A percentile compares a stretch with the other conserved stretches of the same genome.
These are phyloP conservation scores for Pythium brachiatum DNA, from an alignment of 352 stramenopile genomes.

Conservation along the genomic window DNA sequence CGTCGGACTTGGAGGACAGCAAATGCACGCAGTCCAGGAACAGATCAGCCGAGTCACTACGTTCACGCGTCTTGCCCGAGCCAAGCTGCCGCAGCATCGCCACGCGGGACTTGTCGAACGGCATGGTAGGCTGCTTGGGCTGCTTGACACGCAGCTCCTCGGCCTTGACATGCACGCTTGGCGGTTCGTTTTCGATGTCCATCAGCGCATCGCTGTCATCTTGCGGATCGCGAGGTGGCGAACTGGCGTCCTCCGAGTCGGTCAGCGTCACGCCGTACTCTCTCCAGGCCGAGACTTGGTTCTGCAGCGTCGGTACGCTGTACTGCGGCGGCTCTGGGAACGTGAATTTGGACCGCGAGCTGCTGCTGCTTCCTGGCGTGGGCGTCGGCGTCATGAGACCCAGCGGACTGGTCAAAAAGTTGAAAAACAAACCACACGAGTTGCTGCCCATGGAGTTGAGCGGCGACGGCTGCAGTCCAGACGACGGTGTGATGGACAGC, in stretches of 20 bases:
- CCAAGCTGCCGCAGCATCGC: conserved; percentile 36
- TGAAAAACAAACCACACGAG: conserved; percentile 28
- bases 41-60: conserved; percentile 78
- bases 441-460: conserved; percentile 6
- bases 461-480: neutral
- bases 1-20: conserved; percentile 40
- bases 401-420: conserved; percentile 22
- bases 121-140: neutral
- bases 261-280: conserved; percentile 34
- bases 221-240: conserved; percentile 1
- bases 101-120: conserved; percentile 47
- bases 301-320: conserved; percentile 41
- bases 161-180: neutral
- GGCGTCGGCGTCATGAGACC: neutral
- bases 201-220: neutral
- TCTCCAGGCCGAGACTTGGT: conserved; percentile 56
- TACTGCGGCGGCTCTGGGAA: neutral
- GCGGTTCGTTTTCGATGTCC: neutral
- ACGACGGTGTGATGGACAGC: conserved; percentile 6
- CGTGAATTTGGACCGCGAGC: neutral
- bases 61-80: conserved; percentile 29
- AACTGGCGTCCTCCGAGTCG: conserved; percentile 26
- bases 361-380: neutral
- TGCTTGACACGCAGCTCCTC: too few species aligned
- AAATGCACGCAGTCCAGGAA: conserved; percentile 80